Percentiles rank a stretch among this genome's conserved stretches.
These are phyloP conservation scores for Cladorrhinum sp. DNA, from an alignment of 2,329 filamentous ascomycete genomes.

Conservation along the genomic window DNA sequence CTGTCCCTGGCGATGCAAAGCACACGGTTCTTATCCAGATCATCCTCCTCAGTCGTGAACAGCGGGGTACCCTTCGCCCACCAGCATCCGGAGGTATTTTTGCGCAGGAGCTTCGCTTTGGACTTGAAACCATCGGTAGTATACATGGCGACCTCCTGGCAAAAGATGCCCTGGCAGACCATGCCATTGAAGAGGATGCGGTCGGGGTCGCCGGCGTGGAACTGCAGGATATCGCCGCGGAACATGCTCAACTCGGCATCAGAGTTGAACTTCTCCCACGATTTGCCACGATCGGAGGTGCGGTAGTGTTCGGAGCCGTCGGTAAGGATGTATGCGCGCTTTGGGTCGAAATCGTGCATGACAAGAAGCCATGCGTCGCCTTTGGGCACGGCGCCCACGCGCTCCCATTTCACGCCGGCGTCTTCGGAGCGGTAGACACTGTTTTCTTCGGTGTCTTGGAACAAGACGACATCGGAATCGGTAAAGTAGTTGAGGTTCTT, in stretches of 20 bases:
- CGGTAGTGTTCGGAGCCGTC: slow-evolving; percentile 69
- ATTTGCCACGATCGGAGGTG: slow-evolving; percentile 77
- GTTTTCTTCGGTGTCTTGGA: slow-evolving; percentile 62
- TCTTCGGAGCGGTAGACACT: slow-evolving; percentile 76
- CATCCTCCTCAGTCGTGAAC: slow-evolving; percentile 67
- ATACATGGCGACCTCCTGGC: slow-evolving; percentile 64
- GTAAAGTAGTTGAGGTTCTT: slow-evolving; percentile 82
- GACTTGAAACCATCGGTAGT: slow-evolving; percentile 82
- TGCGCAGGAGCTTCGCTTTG: slow-evolving; percentile 60
- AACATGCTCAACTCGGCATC: slow-evolving; percentile 55
- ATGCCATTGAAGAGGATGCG: slow-evolving; percentile 82
- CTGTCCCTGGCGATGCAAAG: slow-evolving; percentile 77
- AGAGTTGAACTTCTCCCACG: slow-evolving; percentile 73
- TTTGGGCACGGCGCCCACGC: slow-evolving; percentile 61
- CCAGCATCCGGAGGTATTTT: slow-evolving; percentile 71
- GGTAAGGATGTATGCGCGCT: slow-evolving; percentile 78
- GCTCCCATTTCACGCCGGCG: slow-evolving; percentile 74
- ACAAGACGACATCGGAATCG: slow-evolving; percentile 77
- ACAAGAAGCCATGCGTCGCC: slow-evolving; percentile 61
- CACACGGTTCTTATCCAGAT: slow-evolving; percentile 66
- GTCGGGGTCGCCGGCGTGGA: slow-evolving; percentile 79
- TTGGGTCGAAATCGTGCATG: slow-evolving; percentile 74
- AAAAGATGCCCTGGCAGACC: slow-evolving; percentile 63
- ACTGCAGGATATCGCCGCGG: slow-evolving; percentile 57
- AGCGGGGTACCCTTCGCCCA: slow-evolving; percentile 78